Base-by-base conservation (phyloP, 208 protist species). In the Sergeia podlipaevii region DNA sequence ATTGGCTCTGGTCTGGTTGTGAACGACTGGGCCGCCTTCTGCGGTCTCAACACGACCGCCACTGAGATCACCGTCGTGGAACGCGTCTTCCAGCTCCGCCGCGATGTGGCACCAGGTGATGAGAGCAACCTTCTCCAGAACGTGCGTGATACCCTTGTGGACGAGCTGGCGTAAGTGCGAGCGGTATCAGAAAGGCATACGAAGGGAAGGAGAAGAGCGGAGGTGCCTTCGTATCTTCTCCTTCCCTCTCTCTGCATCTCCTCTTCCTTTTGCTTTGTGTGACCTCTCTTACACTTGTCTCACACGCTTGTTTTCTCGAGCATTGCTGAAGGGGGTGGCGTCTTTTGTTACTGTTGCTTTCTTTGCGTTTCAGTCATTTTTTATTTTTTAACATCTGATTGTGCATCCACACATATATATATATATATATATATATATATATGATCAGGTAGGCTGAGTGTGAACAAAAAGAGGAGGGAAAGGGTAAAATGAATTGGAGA, bases 1-100 rank as follows among this genome's bases (percentile, higher is more conserved):
- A 71, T 97, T 37, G 90, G 91, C 29, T 87, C 86, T 29, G 97
- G 97, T n/a, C 68, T 99, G 18, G 92, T 99, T 6, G 98, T 99
- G 3, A 99, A 99, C 69, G 98, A 99, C 82, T 99, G 97, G 97
- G 76, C 79, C 24, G 98, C 98, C 21, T 99, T 99, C 70, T 97
- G 91, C 68, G 99, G 99, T 18, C 45, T 98, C 11, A 98, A 98
- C 65, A 99, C 98, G 2, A 99, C 98, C 1, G 85, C 95, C 21
- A 99, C 98, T 23, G 98, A 99, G 80, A 96, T 99, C 45, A 97
- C 96, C 26, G 97, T 99, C 7, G 96, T 99, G 30, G 98, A 99
- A 83, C 87, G 80, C 42, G 97, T 99, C 51, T 99, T 99, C 79
- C 97, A 98, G 67, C 84, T 99, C 20, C 85, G 94, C 37, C 79